Conservation (phyloP, 495 filamentous ascomycete genomes). For the Xylaria intraflava region DNA sequence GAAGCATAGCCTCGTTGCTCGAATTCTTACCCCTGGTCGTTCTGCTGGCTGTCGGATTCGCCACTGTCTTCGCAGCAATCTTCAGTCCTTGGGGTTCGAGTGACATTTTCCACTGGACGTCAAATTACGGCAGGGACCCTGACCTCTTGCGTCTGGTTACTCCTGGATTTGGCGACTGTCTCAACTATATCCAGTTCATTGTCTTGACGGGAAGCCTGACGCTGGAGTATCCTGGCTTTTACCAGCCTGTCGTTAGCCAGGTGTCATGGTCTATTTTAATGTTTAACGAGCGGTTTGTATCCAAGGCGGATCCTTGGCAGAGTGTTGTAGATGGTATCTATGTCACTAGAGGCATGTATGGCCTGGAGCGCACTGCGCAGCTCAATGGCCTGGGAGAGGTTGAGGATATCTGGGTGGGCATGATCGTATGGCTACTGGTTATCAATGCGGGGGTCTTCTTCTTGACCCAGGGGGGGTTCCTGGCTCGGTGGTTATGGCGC, state of each 20-base stretch:
- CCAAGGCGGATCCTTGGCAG: conserved; percentile 51
- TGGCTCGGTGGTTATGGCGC: conserved; percentile 65
- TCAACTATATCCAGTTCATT: conserved; percentile 94
- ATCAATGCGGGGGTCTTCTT: conserved; percentile 62
- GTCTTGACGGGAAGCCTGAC: conserved; percentile 80
- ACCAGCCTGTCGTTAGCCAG: conserved; percentile 82
- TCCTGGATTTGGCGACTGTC: conserved; percentile 91
- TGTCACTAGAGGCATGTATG: conserved; percentile 60
- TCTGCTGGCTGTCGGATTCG: conserved; percentile 70
- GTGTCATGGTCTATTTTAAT: conserved; percentile 82
- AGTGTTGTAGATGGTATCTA: conserved; percentile 83
- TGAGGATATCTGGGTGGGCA: conserved; percentile 86
- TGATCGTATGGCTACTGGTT: conserved; percentile 76
- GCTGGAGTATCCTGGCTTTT: conserved; percentile 88
- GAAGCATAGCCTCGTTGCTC: conserved; percentile 56
- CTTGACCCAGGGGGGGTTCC: conserved; percentile 72
- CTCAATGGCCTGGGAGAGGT: conserved; percentile 71
- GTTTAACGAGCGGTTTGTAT: conserved; percentile 89
- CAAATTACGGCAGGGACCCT: conserved; percentile 90
- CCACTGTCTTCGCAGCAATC: conserved; percentile 74
- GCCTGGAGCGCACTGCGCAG: conserved; percentile 71
- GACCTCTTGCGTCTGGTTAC: conserved; percentile 90
- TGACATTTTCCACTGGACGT: conserved; percentile 87
- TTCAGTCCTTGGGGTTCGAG: conserved; percentile 90
- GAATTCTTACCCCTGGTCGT: conserved; percentile 73